Evolutionary conservation across 1,139 yeast species (phyloP), one percentile per base, ranked within the genome.

Genomic region (Yamadazyma trypodendri): DNA sequence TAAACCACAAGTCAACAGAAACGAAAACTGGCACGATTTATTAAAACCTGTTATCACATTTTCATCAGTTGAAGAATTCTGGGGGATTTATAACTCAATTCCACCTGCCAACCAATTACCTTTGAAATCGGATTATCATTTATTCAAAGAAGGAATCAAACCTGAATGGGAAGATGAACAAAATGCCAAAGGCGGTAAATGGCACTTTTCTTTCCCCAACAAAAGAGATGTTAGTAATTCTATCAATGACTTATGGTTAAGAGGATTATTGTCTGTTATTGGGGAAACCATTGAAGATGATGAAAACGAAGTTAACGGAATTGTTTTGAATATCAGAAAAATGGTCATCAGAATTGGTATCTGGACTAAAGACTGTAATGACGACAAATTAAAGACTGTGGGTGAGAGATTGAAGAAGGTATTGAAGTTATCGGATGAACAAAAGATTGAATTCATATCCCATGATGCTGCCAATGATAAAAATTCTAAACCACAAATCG

Each of bases 131-230:
- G 98, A 94, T 65, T 92, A 92, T 69, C 96, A 94, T 62, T 79
- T 92, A 59, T 92, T 94, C 75, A 86, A 92, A 68, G 86, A 85
- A 60, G 96, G 92, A 40, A 81, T 94, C 55, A 85, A 89, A 63
- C 99, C 98, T 40, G 97, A 92, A 72, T 92, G 99, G 99, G 99
- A 92, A 74, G 97, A 92, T 65, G 74, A 70, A 39, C 77, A 80
- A 51, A 94, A 94, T 68, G 65, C 89, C 46, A 75, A 81, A 52
- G 98, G 99, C 59, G 98, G 98, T 56, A 88, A 87, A 68, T 92
- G 97, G 96, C 75, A 67, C 54, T 68, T 56, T 48, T 77, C 87
- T 30, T 86, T 79, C 67, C 82, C 78, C 63, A 81, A 84, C 66
- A 81, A 74, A 62, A 78, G 79, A 51, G 84, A 76, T 48, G 72